Conservation (phyloP, 805 yeast genomes). For the Kodamaea leandrae region DNA sequence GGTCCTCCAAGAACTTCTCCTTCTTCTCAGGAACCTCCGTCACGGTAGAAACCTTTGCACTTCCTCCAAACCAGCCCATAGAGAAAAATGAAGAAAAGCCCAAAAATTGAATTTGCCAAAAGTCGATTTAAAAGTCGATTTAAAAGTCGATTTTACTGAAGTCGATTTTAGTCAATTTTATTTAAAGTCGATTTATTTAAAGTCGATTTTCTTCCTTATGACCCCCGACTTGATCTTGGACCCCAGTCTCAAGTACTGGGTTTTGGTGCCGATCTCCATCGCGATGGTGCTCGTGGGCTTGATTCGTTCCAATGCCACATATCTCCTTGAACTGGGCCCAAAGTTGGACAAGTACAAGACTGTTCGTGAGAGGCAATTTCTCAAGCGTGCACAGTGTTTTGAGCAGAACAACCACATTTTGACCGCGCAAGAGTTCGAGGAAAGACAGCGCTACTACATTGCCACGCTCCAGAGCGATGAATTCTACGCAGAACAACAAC, state of each 20-base stretch:
- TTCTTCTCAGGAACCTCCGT: slow-evolving; percentile 23
- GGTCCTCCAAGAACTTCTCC: slow-evolving; percentile 45
- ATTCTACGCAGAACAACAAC: slow-evolving; percentile 50
- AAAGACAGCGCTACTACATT: slow-evolving; percentile 49
- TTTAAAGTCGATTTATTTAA: too few relatives aligned
- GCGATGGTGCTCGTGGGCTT: slow-evolving; percentile 90
- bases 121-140: too few relatives aligned
- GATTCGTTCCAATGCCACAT: slow-evolving; percentile 64
- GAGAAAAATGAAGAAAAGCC: neutral
- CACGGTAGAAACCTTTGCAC: slow-evolving; percentile 36
- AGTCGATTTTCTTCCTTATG: too few relatives aligned
- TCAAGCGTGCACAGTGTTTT: slow-evolving; percentile 59
- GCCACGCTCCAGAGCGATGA: slow-evolving; percentile 51
- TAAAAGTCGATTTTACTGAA: too few relatives aligned
- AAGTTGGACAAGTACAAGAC: slow-evolving; percentile 51
- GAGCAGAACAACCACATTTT: slow-evolving; percentile 53
- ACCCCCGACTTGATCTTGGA: slow-evolving; percentile 52
- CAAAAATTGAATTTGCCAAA: neutral
- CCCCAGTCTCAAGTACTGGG: slow-evolving; percentile 86
- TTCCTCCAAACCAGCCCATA: slow-evolving; percentile 46
- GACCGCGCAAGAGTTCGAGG: slow-evolving; percentile 48
- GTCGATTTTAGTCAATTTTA: too few relatives aligned
- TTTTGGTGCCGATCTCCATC: slow-evolving; percentile 78
- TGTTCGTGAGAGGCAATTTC: slow-evolving; percentile 58
- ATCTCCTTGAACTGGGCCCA: slow-evolving; percentile 56